Evolutionary conservation across 2,329 filamentous ascomycete species (phyloP), one percentile per base, ranked within the genome.

Genomic region (Cytospora piceicola): DNA sequence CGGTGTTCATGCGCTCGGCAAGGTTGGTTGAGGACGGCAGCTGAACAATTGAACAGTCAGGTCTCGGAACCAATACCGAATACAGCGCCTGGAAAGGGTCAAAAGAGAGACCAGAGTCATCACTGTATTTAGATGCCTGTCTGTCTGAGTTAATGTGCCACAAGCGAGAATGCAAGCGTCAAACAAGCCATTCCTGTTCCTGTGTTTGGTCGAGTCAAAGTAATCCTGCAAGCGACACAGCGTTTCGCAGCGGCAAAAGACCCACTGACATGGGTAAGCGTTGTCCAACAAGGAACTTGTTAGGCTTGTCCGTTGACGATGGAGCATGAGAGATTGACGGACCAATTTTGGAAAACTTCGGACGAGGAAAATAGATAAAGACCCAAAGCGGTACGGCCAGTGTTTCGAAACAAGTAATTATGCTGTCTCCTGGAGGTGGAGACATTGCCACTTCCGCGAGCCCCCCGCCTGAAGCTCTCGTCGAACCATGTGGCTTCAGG

Each of bases 351-450:
- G 46, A 22, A 14, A n/a, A 49, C n/a, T 49, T 24, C 46, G 9
- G 46, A 49, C 46, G 46, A 24, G 27, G 42, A 56, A 24, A 54
- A 42, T 27, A 54, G 24, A 5, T n/a, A 39, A 27, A n/a, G 6
- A 42, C 14, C 12, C 8, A 34, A 34, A n/a, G 15, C 11, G 29
- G 53, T n/a, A 51, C 56, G 20, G 15, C 20, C 4, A 17, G 36
- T 17, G 60, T 63, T 63, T 63, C 60, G 60, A 63, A 51, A 57
- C 60, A 57, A 39, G 53, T 62, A 39, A 32, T 32, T 29, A 34
- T 42, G 24, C 34, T 32, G 3, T 11, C 46, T 49, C n/a, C 20
- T 42, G 17, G 46, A 20, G 46, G 46, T 49, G 46, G 46, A 12
- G n/a, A 24, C n/a, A n/a, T 24, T 24, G 9, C 46, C 46, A 49